Base-by-base conservation (phyloP, 2,329 filamentous ascomycete species). In the Ascochyta koolunga region DNA sequence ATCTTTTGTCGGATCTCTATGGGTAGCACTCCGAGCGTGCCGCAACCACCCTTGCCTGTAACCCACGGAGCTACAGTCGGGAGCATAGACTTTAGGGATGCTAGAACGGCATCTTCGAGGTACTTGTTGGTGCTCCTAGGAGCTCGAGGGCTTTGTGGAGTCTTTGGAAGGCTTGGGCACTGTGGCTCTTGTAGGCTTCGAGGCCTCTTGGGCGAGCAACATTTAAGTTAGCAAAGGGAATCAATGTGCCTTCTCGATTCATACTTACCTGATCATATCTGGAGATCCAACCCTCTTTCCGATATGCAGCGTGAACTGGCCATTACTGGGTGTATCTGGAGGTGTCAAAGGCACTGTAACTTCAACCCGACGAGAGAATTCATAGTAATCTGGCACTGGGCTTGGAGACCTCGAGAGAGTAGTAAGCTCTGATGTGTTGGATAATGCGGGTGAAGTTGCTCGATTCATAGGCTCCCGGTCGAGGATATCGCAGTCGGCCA, bases 1-100 rank as follows among this genome's bases (percentile, higher is more conserved):
- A 64, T 57, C 15, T 39, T 36, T 18, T 62, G 53, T 1, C 61
- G 53, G 8, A 61, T 45, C 25, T 64, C 61, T 7, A 38, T 44
- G 4, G 61, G 58, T 0, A 64, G 29, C 3, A 15, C 22, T 10
- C 49, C 48, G 13, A 64, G 40, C 7, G 47, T 40, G 10, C 59
- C 61, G 29, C 50, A 43, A 2, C 54, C 57, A 4, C 44, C 54
- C 13, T 38, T 6, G 7, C 25, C 41, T 24, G 32, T 22, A 4
- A 48, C 33, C 42, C 31, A 48, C 1, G 48, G 24, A 5, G 5
- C 10, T 21, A 39, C 21, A 15, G n/a, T 22, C 1, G 11, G 16
- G 4, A 3, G 3, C 3, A 35, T 2, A 15, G 31, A 29, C 8
- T n/a, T 18, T 4, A 21, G 9, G 5, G 15, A 2, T 19, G 21